These are phyloP conservation scores for Saturnispora gosingensis DNA, from an alignment of 805 yeast species.

Conservation along the genomic window DNA sequence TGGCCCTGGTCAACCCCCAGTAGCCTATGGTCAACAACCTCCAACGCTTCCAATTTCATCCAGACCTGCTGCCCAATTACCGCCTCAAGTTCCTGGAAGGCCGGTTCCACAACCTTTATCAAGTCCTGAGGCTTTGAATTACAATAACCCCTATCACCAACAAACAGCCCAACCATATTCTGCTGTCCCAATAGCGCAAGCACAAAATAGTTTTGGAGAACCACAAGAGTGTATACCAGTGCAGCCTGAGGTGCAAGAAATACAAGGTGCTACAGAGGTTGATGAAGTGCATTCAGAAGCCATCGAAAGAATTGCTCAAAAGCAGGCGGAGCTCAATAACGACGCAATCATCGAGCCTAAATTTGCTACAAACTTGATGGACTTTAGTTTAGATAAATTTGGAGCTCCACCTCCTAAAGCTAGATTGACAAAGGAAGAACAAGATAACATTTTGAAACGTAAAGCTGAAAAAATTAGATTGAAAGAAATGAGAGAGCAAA, in stretches of 20 bases:
- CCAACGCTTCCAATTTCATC: background rate
- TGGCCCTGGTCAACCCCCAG: background rate
- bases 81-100: background rate
- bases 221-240: background rate
- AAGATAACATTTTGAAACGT: slow-evolving; percentile 17
- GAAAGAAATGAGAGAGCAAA: slow-evolving; percentile 22
- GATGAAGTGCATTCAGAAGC: background rate
- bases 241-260: background rate
- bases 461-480: slow-evolving; percentile 19
- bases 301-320: slow-evolving; percentile 5
- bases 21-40: slow-evolving; percentile 1
- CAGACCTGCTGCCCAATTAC: background rate
- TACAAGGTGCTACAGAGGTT: background rate
- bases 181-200: background rate
- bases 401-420: slow-evolving; percentile 43
- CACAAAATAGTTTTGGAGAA: background rate
- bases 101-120: background rate
- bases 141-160: background rate
- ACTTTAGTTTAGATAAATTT: slow-evolving; percentile 29
- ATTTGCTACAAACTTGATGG: slow-evolving; percentile 24
- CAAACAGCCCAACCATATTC: background rate
- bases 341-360: slow-evolving; percentile 22
- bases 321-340: slow-evolving; percentile 12
- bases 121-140: background rate
- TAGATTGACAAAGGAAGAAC: slow-evolving; percentile 19